Conservation (phyloP, 768 basidiomycete species). For the Tylopilus vinaceipallidus region DNA sequence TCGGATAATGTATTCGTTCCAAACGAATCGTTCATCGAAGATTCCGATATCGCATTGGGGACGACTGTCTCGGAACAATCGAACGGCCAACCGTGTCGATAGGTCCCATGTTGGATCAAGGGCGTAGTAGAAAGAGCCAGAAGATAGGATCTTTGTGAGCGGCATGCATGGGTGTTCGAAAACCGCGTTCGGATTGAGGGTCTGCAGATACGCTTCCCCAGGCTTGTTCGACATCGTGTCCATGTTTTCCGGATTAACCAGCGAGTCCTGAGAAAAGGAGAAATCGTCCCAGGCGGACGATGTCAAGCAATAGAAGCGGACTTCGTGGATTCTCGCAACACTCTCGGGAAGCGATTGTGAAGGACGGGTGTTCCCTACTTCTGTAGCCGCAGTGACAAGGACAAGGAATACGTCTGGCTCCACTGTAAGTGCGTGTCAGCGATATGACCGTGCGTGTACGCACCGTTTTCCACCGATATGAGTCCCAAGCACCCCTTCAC, state of each 20-base stretch:
- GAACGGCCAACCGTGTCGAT: slow-evolving; percentile 74
- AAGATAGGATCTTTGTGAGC: slow-evolving; percentile 86
- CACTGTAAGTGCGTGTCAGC: slow-evolving; percentile 4
- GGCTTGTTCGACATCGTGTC: slow-evolving; percentile 45
- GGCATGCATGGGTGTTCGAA: slow-evolving; percentile 91
- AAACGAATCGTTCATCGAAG: slow-evolving; percentile 89
- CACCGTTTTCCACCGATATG: slow-evolving; percentile 70
- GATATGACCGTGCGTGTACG: slow-evolving; percentile 19
- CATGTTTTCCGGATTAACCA: slow-evolving; percentile 52
- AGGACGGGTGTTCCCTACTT: slow-evolving; percentile 69
- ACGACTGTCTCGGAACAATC: slow-evolving; percentile 53
- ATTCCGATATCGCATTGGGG: slow-evolving; percentile 47
- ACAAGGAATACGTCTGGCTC: slow-evolving; percentile 79
- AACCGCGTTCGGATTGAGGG: slow-evolving; percentile 42
- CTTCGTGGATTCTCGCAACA: slow-evolving; percentile 82
- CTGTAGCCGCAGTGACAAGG: slow-evolving; percentile 71
- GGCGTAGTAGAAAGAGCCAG: slow-evolving; percentile 93
- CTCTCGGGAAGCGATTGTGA: slow-evolving; percentile 57
- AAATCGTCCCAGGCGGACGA: slow-evolving; percentile 84
- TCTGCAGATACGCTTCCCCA: slow-evolving; percentile 46
- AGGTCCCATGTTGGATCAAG: slow-evolving; percentile 84
- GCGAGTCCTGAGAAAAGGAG: slow-evolving; percentile 48
- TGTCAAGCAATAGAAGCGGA: slow-evolving; percentile 85
- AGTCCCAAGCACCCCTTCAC: slow-evolving; percentile 85
- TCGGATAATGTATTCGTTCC: slow-evolving; percentile 90